Base-by-base conservation (phyloP, 2,329 filamentous ascomycete species). In the Chaetomiaceae sp. region DNA sequence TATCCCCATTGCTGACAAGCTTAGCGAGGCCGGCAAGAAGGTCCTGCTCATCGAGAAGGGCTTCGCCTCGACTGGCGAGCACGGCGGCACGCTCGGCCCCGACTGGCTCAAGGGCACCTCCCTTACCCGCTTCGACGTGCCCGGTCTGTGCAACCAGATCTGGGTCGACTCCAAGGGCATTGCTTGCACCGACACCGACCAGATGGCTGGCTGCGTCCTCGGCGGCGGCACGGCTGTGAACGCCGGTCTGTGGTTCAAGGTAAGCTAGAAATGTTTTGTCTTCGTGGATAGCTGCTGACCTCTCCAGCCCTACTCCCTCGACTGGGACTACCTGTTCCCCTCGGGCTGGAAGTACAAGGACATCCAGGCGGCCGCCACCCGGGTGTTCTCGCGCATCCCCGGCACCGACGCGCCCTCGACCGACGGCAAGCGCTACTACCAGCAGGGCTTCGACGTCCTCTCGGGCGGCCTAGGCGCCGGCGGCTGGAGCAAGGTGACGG, bases 321-420 rank as follows among this genome's bases (percentile, higher is more conserved):
- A 87, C 64, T 87, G 83, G 71, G 81, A 87, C 63, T 75, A 77
- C 63, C 81, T 82, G 61, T 87, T 85, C 68, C 83, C 84, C 1
- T 60, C 69, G 14, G 83, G 83, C n/a, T 88, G 84, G 84, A 81
- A 84, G 65, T 76, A 78, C 36, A 66, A 70, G 3, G 83, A 87
- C 59, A 76, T 87, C 69, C 68, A 71, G 57, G 65, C 71, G 42
- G 78, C 83, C n/a, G 76, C 80, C 19, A 70, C 73, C 27, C 74
- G 80, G 31, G 79, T 82, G 1, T 87, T 87, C 67, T 71, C 74
- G 38, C 76, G 82, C 38, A 86, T 86, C 57, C 82, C 82, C 0
- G 82, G 82, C 27, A 85, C 82, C 1, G 78, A 81, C 60, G 71
- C 73, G 25, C 82, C 84, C 2, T 85, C 82, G 1, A 70, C 72